phyloP scores from a whole-genome alignment of 768 basidiomycete species.

The Amanita rubescens region DNA sequence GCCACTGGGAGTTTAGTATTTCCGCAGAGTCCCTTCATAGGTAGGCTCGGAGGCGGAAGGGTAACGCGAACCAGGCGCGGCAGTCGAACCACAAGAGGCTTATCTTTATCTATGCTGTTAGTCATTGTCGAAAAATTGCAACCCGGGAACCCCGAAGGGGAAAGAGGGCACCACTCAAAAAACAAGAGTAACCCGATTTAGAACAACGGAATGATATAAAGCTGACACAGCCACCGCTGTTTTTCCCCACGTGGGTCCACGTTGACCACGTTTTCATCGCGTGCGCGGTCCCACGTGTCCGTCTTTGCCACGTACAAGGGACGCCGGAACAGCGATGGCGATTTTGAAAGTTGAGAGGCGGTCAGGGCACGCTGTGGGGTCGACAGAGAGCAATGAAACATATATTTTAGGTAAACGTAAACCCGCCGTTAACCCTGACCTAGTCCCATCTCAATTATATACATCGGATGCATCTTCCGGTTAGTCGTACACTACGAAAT shows the following conservation, averaged over 20 bases:
- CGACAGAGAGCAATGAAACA: too few species aligned
- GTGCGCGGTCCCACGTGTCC: conserved; percentile 26
- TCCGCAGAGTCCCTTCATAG: too few species aligned
- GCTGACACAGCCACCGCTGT: conserved; percentile 24
- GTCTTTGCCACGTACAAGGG: background rate
- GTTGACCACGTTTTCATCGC: conserved; percentile 22
- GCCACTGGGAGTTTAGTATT: background rate
- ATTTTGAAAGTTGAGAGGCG: too few species aligned
- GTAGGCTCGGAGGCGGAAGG: too few species aligned
- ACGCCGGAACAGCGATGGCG: background rate
- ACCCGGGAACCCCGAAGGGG: background rate
- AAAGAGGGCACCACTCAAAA: background rate
- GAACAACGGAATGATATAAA: background rate
- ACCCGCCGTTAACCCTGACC: background rate
- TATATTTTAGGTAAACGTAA: background rate
- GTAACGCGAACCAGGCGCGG: too few species aligned
- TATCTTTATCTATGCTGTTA: background rate
- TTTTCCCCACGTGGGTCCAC: conserved; percentile 21
- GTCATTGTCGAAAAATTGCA: background rate
- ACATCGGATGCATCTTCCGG: background rate
- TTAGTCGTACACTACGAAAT: conserved; percentile 17
- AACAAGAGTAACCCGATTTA: background rate
- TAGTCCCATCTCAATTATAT: background rate
- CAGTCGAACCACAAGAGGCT: too few species aligned
- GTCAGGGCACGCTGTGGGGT: background rate